These are phyloP conservation scores for Sporothrix dimorphospora DNA, from an alignment of 2,329 filamentous ascomycete genomes.

Conservation along the genomic window DNA sequence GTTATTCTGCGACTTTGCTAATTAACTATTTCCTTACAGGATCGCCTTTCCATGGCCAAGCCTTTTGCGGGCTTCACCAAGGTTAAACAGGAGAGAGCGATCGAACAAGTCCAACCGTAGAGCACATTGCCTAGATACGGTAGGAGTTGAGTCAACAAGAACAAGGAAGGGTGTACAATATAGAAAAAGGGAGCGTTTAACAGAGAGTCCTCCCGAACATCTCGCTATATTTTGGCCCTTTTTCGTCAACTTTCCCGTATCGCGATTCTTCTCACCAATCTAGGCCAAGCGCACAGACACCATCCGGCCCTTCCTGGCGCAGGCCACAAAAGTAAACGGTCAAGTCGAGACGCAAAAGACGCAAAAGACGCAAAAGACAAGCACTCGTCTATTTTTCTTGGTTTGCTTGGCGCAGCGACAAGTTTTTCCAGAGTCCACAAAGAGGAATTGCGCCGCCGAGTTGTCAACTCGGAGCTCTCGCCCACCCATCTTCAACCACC, in stretches of 20 bases:
- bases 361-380: background rate
- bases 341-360: background rate
- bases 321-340: background rate
- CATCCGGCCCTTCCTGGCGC: background rate
- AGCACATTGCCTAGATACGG: background rate
- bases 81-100: background rate
- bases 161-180: background rate
- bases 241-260: background rate
- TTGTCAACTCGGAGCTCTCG: conserved; percentile 4
- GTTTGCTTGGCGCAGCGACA: too few species aligned
- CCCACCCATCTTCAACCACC: too few species aligned
- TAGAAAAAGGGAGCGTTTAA: background rate
- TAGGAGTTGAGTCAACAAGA: background rate
- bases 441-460: background rate
- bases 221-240: background rate
- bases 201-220: background rate
- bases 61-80: background rate
- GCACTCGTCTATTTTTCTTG: background rate
- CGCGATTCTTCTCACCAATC: background rate
- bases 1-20: background rate
- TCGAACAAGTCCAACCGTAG: background rate
- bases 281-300: background rate
- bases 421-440: too few species aligned
- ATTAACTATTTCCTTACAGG: background rate
- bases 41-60: background rate